These are phyloP conservation scores for Dioscorea cayenensis DNA, from an alignment of 116 monocot species.

Conservation along the genomic window DNA sequence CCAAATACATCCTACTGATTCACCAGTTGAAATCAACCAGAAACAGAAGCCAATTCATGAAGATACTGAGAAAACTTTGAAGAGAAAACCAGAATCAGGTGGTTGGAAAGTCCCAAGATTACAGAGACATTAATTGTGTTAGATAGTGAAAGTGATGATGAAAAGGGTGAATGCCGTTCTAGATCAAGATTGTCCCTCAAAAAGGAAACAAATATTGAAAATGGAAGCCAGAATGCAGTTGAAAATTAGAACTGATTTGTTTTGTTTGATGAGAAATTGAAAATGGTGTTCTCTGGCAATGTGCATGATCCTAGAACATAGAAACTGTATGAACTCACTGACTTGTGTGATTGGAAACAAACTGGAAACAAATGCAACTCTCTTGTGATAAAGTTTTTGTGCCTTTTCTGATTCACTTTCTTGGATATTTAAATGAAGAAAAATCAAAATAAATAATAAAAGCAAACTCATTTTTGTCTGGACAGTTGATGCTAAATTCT, in stretches of 20 bases:
- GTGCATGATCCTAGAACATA: too few relatives aligned
- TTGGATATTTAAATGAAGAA: too few relatives aligned
- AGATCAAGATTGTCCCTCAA: constrained; percentile 34
- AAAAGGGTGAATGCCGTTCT: constrained; percentile 16
- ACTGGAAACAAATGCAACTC: too few relatives aligned
- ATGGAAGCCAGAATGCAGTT: background rate
- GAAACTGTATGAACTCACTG: too few relatives aligned
- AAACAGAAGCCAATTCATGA: background rate
- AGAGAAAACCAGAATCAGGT: constrained; percentile 1
- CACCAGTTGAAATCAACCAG: background rate
- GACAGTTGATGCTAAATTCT: background rate
- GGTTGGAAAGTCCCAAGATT: constrained; percentile 3
- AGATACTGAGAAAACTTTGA: background rate
- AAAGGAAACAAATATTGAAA: constrained; percentile 13
- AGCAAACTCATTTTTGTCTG: too few relatives aligned
- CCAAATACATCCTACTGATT: background rate
- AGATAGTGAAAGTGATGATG: constrained; percentile 77
- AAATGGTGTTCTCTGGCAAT: too few relatives aligned
- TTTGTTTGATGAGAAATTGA: too few relatives aligned
- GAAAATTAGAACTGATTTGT: background rate
- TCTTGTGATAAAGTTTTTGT: too few relatives aligned
- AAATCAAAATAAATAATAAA: too few relatives aligned
- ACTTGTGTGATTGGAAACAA: too few relatives aligned
- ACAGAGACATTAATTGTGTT: constrained; percentile 47
- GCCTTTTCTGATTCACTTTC: too few relatives aligned